Evolutionary conservation across 495 filamentous ascomycete species (phyloP), one percentile per base, ranked within the genome.

Genomic region (Penicillium diatomitis): DNA sequence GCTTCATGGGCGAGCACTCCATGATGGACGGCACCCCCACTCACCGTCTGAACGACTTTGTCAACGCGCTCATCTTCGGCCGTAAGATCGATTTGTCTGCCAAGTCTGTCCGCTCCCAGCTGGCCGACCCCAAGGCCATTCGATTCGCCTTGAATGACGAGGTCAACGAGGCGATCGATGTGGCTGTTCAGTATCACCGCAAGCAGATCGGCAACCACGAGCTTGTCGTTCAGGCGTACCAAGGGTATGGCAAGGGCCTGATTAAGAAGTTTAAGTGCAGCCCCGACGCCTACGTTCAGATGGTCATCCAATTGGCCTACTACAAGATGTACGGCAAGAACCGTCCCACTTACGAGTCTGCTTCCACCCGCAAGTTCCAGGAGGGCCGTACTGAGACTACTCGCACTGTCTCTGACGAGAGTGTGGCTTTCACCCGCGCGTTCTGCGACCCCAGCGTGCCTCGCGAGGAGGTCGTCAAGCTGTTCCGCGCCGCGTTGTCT

Each of bases 11-110:
- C 61, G 94, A 99, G 75, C 94, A 99, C 76, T 90, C 84, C 69
- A 97, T 99, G 94, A 99, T 99, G 94, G 94, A 99, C 65, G 94
- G 94, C 48, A 99, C 91, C 30, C 89, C 94, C 2, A 99, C 94
- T 8, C 90, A 97, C 68, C 82, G 94, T 3, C 79, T 99, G 32
- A 97, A 95, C 66, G 92, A 99, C 76, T 87, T 87, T 63, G 77
- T 90, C 67, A 92, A 90, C 75, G 79, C 80, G 60, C 72, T 88
- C 57, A 95, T 96, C 67, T 89, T 90, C 71, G 81, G 80, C 73
- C 87, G 94, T 71, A 90, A 89, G 65, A 80, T 97, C 52, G 87
- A 96, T 65, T 84, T 95, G 58, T 84, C 82, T 41, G 74, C 86
- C 58, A 76, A 86, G 11, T 64, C 66, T 8, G 68, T 94, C 43